phyloP scores from a whole-genome alignment of 148 eudicot species.

The Rhododendron griersonianum region DNA sequence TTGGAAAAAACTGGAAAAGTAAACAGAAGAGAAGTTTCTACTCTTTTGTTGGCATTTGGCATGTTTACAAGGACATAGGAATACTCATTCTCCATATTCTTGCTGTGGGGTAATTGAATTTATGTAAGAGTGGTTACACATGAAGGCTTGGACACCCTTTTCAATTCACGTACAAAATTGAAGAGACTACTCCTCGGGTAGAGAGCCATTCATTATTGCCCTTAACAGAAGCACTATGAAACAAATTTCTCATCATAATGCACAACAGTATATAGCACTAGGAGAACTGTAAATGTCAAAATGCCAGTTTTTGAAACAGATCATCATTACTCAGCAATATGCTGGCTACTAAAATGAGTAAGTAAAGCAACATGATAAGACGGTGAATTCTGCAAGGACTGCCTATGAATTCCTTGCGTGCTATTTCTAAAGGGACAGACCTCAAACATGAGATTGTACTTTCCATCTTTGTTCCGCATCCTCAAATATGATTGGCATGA shows the following conservation, averaged over 20 bases:
- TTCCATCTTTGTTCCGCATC: constrained; percentile 96
- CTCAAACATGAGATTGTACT: constrained; percentile 99
- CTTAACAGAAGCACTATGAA: not conserved
- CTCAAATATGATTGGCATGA: constrained; percentile 93
- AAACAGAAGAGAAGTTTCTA: not conserved
- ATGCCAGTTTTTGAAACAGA: not conserved
- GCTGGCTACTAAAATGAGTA: not conserved
- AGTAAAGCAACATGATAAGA: not conserved
- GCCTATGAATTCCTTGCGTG: not conserved
- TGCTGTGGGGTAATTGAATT: not conserved
- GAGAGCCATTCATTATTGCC: not conserved
- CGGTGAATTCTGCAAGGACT: not conserved
- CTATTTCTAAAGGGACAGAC: constrained; percentile 28
- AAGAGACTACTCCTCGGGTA: not conserved
- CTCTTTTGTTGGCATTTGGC: not conserved
- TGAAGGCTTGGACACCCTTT: not conserved
- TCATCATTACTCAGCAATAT: not conserved
- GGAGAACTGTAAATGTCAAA: not conserved
- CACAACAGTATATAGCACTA: too few species aligned
- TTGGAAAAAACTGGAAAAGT: not conserved
- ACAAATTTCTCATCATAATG: not conserved
- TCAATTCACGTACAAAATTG: not conserved
- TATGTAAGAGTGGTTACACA: not conserved
- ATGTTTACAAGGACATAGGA: not conserved
- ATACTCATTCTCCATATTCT: not conserved